phyloP scores from a whole-genome alignment of 2,329 filamentous ascomycete genomes.

The Epichloe gansuensis region DNA sequence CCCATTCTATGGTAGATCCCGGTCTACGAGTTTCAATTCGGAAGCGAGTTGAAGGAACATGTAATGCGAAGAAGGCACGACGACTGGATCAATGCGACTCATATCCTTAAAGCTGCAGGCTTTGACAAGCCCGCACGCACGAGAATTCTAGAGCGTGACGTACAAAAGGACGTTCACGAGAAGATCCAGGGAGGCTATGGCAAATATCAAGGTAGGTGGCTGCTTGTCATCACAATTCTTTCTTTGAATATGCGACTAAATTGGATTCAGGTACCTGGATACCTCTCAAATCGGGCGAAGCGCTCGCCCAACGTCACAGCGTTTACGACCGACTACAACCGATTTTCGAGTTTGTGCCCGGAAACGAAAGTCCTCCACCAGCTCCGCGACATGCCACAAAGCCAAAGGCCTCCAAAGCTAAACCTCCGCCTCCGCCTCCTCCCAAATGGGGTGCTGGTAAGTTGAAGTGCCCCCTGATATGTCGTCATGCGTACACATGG shows the following conservation, averaged over 20 bases:
- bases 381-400: slow-evolving; percentile 87
- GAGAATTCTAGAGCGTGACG: slow-evolving; percentile 87
- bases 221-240: not conserved
- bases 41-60: slow-evolving; percentile 65
- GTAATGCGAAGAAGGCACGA: slow-evolving; percentile 90
- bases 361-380: slow-evolving; percentile 78
- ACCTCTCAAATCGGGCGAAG: slow-evolving; percentile 66
- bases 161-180: slow-evolving; percentile 91
- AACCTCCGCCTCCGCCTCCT: slow-evolving; percentile 30
- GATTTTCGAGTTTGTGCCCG: slow-evolving; percentile 82
- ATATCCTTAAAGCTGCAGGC: slow-evolving; percentile 91
- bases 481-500: not conserved
- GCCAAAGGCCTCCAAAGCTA: slow-evolving; percentile 56
- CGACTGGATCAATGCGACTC: slow-evolving; percentile 99
- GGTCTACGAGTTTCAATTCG: slow-evolving; percentile 87
- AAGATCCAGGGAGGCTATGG: slow-evolving; percentile 99
- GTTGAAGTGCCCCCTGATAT: not conserved
- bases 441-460: slow-evolving; percentile 39
- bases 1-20: slow-evolving; percentile 52
- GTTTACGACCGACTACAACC: slow-evolving; percentile 69
- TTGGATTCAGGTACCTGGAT: slow-evolving; percentile 72
- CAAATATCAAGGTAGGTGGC: slow-evolving; percentile 74
- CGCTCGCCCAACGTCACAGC: slow-evolving; percentile 76
- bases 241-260: slow-evolving; percentile 3
- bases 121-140: slow-evolving; percentile 96